Conservation (phyloP, 2,329 filamentous ascomycete genomes). For the Monosporascus sp. region DNA sequence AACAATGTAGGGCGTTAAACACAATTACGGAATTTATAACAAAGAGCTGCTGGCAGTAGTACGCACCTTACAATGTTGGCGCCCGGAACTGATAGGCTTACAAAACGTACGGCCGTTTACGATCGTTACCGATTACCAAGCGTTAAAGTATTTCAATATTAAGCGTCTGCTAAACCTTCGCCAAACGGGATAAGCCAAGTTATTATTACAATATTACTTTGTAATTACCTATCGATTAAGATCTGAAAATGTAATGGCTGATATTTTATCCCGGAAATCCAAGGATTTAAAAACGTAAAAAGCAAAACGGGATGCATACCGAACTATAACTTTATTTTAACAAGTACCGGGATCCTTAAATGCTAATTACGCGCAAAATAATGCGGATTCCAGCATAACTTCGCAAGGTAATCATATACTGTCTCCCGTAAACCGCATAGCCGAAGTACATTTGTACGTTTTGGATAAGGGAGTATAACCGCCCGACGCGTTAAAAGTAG, state of each 20-base stretch:
- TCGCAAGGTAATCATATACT: too few relatives aligned
- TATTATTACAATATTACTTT: neutral
- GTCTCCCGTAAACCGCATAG: neutral
- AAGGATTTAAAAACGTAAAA: neutral
- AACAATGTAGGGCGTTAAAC: too few relatives aligned
- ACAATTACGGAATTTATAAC: neutral
- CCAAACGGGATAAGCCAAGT: neutral
- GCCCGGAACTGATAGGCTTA: neutral
- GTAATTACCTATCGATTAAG: neutral
- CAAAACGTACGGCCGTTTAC: neutral
- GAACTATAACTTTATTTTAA: too few relatives aligned
- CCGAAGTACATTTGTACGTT: neutral
- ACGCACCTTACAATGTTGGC: too few relatives aligned
- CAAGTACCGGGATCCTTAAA: too few relatives aligned
- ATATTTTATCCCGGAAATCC: neutral
- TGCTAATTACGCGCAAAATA: too few relatives aligned
- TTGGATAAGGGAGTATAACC: neutral
- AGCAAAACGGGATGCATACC: neutral
- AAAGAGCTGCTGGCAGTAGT: too few relatives aligned
- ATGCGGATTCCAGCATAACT: too few relatives aligned
- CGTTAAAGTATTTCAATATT: neutral
- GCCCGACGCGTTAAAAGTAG: neutral
- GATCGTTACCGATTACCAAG: neutral
- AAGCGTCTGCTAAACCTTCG: too few relatives aligned
- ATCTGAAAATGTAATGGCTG: neutral